These are phyloP conservation scores for Monosporascus sp. DNA, from an alignment of 2,329 filamentous ascomycete species.

Conservation along the genomic window DNA sequence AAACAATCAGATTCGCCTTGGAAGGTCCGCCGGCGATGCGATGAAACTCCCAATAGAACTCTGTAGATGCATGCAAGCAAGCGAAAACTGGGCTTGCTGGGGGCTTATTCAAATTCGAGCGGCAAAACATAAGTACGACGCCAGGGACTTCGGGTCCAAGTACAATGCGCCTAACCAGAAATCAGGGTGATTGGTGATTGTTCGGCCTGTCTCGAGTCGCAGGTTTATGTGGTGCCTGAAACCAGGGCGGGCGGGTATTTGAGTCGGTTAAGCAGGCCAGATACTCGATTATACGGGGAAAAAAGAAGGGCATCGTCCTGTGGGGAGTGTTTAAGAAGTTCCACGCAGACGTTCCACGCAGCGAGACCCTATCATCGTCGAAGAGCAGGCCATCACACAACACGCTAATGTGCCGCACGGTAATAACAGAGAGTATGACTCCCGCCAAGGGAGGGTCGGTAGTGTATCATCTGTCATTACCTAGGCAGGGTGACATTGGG, in stretches of 20 bases:
- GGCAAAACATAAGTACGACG: not conserved
- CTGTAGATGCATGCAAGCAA: not conserved
- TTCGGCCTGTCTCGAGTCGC: not conserved
- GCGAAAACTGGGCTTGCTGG: not conserved
- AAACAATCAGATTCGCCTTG: not conserved
- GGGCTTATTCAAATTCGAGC: not conserved
- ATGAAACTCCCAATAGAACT: not conserved
- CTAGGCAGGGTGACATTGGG: not conserved
- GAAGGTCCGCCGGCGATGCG: not conserved
- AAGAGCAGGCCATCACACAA: not conserved
- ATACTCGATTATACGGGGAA: not conserved
- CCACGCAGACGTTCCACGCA: not conserved
- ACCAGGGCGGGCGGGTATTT: not conserved
- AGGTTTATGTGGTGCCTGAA: not conserved
- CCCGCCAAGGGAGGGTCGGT: not conserved
- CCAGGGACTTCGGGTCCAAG: not conserved
- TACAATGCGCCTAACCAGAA: not conserved
- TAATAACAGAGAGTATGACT: not conserved
- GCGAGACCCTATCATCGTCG: not conserved
- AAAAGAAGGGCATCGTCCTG: not conserved
- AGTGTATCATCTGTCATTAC: not conserved
- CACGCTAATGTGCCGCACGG: not conserved
- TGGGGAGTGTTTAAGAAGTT: not conserved
- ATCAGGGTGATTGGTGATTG: not conserved
- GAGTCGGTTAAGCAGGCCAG: not conserved